Evolutionary conservation across 305 asterid genomes (phyloP), one percentile per base, ranked within the genome.

Genomic region (Striga hermonthica): DNA sequence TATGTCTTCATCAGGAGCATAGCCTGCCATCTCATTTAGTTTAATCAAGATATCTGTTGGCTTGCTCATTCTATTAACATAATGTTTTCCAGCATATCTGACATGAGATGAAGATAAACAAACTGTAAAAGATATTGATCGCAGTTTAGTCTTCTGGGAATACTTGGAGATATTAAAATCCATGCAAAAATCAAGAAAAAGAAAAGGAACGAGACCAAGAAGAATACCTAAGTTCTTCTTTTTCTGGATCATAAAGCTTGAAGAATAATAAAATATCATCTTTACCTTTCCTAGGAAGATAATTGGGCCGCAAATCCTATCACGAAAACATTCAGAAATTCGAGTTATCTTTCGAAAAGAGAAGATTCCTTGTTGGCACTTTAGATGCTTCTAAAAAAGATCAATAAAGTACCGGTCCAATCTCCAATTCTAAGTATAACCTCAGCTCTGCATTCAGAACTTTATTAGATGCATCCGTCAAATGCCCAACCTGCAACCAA

Each of bases 11-110:
- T 82, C 86, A 10, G 85, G 79, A 62, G 81, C 75, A 73, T 67
- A 80, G 57, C 81, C 80, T 72, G 80, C 86, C 83, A 76, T 82
- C 79, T 74, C 82, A 70, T 81, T 85, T 41, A 85, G 83, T 66
- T 82, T 75, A 65, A 68, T 13, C 78, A 82, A 65, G 72, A 85
- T 83, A 56, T 81, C 85, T 35, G 65, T 69, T 40, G 87, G 91
- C 72, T 68, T 79, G 65, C 79, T 77, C 35, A 31, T 63, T 60
- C 75, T 73, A 75, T 83, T 83, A 72, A 79, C 86, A 53, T 77
- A 75, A 72, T 79, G 73, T 74, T 80, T 81, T 63, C 88, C 88
- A 40, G 69, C 84, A 72, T 77, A 83, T 67, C 87, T 83, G 74
- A 40, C 74, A 76, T 58, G 57, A 31, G 40, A 61, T 6, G 60